phyloP scores from a whole-genome alignment of 2,329 filamentous ascomycete genomes.

The Diplocarpon rosae region DNA sequence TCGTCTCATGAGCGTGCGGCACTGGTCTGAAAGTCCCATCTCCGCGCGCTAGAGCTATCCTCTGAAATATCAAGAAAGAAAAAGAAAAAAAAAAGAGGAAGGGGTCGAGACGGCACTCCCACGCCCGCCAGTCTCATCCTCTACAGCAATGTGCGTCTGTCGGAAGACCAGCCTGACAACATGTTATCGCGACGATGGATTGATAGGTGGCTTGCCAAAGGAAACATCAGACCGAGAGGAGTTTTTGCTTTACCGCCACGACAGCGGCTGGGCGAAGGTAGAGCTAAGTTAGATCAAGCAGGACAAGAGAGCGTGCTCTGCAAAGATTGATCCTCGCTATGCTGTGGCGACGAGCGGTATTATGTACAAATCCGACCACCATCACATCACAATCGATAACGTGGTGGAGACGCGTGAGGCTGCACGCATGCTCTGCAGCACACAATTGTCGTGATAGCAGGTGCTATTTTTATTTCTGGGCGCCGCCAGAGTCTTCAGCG shows the following conservation, averaged over 20 bases:
- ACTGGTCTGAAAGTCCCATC: too few species aligned
- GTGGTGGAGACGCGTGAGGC: neutral
- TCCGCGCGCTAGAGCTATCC: too few species aligned
- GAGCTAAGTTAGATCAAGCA: too few species aligned
- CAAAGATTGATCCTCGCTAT: too few species aligned
- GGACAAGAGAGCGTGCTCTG: too few species aligned
- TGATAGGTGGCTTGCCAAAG: too few species aligned
- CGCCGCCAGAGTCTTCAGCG: neutral
- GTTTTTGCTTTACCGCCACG: too few species aligned
- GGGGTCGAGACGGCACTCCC: slow-evolving; percentile 4
- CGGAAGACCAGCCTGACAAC: too few species aligned
- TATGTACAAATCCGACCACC: neutral
- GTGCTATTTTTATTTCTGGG: neutral
- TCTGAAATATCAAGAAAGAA: neutral
- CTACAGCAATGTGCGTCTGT: neutral
- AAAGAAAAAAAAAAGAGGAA: neutral
- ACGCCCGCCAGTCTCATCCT: slow-evolving; percentile 3
- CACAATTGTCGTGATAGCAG: neutral
- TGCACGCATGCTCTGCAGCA: neutral
- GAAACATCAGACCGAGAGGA: too few species aligned
- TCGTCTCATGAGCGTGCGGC: too few species aligned
- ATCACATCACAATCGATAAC: neutral
- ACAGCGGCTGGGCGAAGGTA: too few species aligned
- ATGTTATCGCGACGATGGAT: too few species aligned
- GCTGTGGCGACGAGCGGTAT: neutral